phyloP scores from a whole-genome alignment of 257 asterid species.

The Plantago major region DNA sequence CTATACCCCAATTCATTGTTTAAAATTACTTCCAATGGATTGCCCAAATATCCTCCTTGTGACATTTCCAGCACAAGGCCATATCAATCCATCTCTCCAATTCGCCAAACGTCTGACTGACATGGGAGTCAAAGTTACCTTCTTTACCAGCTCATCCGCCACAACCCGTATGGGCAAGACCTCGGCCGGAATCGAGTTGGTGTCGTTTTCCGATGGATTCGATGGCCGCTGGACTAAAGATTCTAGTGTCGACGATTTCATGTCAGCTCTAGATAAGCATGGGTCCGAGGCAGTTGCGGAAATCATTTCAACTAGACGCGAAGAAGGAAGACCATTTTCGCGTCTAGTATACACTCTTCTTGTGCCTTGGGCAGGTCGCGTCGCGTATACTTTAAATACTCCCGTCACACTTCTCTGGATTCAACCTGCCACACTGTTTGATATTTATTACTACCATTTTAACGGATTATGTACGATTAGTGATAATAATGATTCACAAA shows the following conservation, averaged over 20 bases:
- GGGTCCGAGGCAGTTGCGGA: conserved; percentile 23
- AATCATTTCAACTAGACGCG: conserved; percentile 5
- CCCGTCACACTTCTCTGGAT: conserved; percentile 38
- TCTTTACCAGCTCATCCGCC: conserved; percentile 26
- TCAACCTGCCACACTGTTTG: conserved; percentile 30
- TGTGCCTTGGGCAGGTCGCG: conserved; percentile 32
- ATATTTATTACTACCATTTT: conserved; percentile 22
- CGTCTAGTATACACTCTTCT: conserved; percentile 23
- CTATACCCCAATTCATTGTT: too few species aligned
- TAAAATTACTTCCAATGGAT: not conserved
- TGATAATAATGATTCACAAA: not conserved
- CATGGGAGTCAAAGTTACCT: conserved; percentile 26
- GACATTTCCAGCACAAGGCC: conserved; percentile 23
- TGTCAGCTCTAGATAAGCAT: not conserved
- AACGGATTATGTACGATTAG: too few species aligned
- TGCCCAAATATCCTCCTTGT: conserved; percentile 20
- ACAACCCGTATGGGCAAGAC: conserved; percentile 20
- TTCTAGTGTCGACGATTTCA: conserved; percentile 1
- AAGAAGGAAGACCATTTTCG: conserved; percentile 20
- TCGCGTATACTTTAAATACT: conserved; percentile 13
- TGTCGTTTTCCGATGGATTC: conserved; percentile 29
- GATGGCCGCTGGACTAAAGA: conserved; percentile 14
- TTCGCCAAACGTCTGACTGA: conserved; percentile 20
- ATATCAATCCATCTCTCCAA: conserved; percentile 27
- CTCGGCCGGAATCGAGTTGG: conserved; percentile 3